Percentiles rank a stretch among this genome's conserved stretches.
Conservation (phyloP, 805 yeast genomes). For the Candida ponderosae region DNA sequence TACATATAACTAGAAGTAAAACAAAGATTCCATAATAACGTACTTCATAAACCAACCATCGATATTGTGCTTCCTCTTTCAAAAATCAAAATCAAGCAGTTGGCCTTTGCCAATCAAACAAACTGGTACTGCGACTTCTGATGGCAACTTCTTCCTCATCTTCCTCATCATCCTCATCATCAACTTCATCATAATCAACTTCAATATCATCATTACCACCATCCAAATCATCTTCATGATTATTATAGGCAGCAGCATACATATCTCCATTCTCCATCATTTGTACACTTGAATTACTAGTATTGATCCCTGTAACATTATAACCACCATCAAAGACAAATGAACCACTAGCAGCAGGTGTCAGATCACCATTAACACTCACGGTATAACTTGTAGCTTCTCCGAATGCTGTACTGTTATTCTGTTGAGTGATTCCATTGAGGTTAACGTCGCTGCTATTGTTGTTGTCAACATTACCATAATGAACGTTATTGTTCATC, state of each 20-base stretch:
- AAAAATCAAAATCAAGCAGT: neutral
- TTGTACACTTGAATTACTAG: neutral
- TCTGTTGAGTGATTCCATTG: neutral
- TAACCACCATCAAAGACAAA: no score
- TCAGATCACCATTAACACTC: conserved; percentile 4
- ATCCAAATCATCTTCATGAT: neutral
- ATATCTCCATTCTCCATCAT: neutral
- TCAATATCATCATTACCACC: neutral
- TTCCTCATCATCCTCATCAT: neutral
- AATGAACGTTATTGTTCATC: neutral
- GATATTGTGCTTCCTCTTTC: no score
- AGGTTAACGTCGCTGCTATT: no score
- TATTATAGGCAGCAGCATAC: neutral
- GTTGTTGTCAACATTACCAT: no score
- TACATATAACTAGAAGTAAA: no score
- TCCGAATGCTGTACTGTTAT: conserved; percentile 2
- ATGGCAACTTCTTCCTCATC: neutral
- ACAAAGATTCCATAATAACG: no score
- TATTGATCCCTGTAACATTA: no score
- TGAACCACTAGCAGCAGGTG: neutral
- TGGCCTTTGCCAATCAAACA: conserved; percentile 4
- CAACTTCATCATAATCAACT: no score
- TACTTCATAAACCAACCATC: no score
- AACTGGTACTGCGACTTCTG: neutral
- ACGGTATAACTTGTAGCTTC: conserved; percentile 3